Percentiles rank a stretch among this genome's conserved stretches.
Conservation (phyloP, 257 asterid genomes). For the Nicotiana obtusifolia region DNA sequence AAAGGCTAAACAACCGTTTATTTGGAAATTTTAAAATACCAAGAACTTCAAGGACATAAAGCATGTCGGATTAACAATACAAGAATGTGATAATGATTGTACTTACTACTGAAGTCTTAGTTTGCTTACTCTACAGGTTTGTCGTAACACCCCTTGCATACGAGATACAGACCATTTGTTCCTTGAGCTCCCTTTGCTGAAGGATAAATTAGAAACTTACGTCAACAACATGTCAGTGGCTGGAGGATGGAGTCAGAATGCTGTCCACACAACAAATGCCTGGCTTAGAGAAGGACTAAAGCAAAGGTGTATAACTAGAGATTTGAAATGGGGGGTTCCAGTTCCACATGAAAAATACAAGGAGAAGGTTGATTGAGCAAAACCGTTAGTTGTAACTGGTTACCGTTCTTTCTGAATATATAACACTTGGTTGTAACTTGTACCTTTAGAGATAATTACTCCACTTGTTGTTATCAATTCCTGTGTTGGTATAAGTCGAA, state of each 20-base stretch:
- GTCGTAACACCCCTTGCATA: slow-evolving; percentile 50
- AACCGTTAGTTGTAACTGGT: neutral
- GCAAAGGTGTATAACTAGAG: slow-evolving; percentile 76
- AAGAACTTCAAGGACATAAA: neutral
- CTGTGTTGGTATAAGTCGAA: neutral
- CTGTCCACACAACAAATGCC: slow-evolving; percentile 62
- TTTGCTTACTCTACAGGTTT: slow-evolving; percentile 42
- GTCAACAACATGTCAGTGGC: slow-evolving; percentile 51
- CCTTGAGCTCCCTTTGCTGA: slow-evolving; percentile 78
- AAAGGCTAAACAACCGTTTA: neutral
- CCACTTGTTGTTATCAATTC: neutral
- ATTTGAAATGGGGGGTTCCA: slow-evolving; percentile 92
- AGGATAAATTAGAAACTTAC: slow-evolving; percentile 56
- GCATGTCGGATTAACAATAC: neutral
- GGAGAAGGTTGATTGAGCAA: slow-evolving; percentile 54
- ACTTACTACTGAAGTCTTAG: neutral
- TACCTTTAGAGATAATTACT: neutral
- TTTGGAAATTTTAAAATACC: neutral
- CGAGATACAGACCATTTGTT: slow-evolving; percentile 76
- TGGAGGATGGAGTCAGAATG: slow-evolving; percentile 94
- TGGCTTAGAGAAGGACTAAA: slow-evolving; percentile 84
- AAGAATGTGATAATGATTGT: neutral
- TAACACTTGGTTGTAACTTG: neutral
- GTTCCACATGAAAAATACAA: slow-evolving; percentile 70
- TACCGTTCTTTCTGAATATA: neutral